These are phyloP conservation scores for Arthrobotrys musiformis DNA, from an alignment of 2,329 filamentous ascomycete species.

Conservation along the genomic window DNA sequence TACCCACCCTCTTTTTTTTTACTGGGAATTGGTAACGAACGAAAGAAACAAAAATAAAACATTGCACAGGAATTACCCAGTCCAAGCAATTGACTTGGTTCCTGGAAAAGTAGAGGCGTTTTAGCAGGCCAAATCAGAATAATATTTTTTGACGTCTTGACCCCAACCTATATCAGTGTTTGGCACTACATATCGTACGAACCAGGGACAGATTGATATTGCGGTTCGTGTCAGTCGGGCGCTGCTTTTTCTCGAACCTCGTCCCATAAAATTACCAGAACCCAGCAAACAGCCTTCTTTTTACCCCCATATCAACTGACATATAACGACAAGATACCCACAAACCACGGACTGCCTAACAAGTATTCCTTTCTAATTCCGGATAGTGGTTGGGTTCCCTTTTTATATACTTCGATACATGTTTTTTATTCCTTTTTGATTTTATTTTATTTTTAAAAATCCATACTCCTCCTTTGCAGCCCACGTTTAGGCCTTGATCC, in stretches of 20 bases:
- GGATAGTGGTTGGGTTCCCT: conserved; percentile 45
- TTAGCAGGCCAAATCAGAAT: conserved; percentile 42
- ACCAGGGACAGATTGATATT: conserved; percentile 53
- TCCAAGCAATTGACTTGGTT: conserved; percentile 47
- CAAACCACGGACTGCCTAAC: conserved; percentile 55
- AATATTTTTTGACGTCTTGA: conserved; percentile 53
- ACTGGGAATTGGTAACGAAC: conserved; percentile 54
- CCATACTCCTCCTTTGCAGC: conserved; percentile 34
- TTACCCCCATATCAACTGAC: conserved; percentile 49
- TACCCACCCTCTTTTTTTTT: conserved; percentile 43
- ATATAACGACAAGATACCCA: conserved; percentile 56
- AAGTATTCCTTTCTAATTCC: conserved; percentile 55
- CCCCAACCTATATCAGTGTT: conserved; percentile 48
- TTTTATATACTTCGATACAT: conserved; percentile 47
- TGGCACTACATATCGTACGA: conserved; percentile 54
- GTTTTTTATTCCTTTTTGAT: conserved; percentile 40
- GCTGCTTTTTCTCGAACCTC: conserved; percentile 17
- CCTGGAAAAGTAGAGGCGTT: conserved; percentile 49
- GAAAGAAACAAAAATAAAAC: conserved; percentile 56
- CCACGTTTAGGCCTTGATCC: conserved; percentile 36
- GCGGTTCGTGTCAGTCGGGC: conserved; percentile 47
- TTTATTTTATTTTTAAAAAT: conserved; percentile 10
- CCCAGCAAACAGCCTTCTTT: conserved; percentile 46
- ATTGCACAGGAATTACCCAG: conserved; percentile 49
- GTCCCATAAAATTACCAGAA: conserved; percentile 54